These are phyloP conservation scores for Umbelopsis vinacea DNA, from an alignment of 192 early-diverging fungal genomes.

Conservation along the genomic window DNA sequence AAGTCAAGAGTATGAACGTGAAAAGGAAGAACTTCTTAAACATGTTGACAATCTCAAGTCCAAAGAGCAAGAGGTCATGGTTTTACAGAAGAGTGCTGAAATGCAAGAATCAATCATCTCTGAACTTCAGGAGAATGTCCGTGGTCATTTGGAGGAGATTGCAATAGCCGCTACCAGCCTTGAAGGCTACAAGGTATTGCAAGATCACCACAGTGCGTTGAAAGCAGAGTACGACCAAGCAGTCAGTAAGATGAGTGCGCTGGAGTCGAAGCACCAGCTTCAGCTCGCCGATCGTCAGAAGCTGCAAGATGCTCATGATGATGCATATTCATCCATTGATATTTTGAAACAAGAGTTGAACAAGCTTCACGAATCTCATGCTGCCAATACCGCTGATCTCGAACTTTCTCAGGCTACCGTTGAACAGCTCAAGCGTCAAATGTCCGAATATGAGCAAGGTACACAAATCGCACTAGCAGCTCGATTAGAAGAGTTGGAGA, in stretches of 20 bases:
- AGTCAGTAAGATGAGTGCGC: neutral
- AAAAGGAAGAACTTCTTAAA: neutral
- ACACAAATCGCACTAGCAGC: slow-evolving; percentile 31
- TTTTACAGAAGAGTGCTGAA: neutral
- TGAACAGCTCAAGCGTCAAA: slow-evolving; percentile 26
- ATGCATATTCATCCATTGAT: neutral
- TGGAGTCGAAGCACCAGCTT: neutral
- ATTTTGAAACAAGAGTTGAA: slow-evolving; percentile 6
- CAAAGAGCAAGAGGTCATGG: neutral
- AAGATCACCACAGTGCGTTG: neutral
- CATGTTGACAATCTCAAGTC: neutral
- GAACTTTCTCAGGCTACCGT: slow-evolving; percentile 11
- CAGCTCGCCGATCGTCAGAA: neutral
- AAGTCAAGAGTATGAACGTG: neutral
- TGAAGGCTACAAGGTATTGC: neutral
- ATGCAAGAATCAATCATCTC: slow-evolving; percentile 1
- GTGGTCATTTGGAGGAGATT: neutral
- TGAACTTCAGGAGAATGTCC: neutral
- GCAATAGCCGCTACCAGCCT: neutral
- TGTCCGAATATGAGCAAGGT: slow-evolving; percentile 35
- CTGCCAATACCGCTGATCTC: neutral
- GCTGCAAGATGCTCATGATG: slow-evolving; percentile 1
- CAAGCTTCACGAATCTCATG: slow-evolving; percentile 3
- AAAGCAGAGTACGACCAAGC: neutral
- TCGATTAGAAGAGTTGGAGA: slow-evolving; percentile 35